These are phyloP conservation scores for Parsonsia alboflavescens DNA, from an alignment of 257 asterid genomes.

Conservation along the genomic window DNA sequence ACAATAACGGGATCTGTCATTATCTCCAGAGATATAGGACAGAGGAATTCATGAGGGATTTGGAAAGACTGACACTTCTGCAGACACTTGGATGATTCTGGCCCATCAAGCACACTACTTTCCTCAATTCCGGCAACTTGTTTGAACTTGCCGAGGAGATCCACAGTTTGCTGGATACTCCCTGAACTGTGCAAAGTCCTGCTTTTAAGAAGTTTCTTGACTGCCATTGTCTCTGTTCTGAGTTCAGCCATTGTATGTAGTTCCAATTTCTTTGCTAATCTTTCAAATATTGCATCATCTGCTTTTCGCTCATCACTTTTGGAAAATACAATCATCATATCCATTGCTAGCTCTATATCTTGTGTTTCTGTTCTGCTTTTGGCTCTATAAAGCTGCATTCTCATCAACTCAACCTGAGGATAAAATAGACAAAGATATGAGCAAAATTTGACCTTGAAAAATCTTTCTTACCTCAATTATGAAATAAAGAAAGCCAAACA, in stretches of 20 bases:
- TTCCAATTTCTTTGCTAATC: constrained; percentile 53
- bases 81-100: constrained; percentile 23
- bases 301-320: constrained; percentile 35
- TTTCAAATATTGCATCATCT: constrained; percentile 44
- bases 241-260: constrained; percentile 39
- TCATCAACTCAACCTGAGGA: constrained; percentile 55
- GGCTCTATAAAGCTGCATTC: constrained; percentile 49
- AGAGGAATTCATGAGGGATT: constrained; percentile 54
- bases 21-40: constrained; percentile 56
- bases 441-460: not conserved
- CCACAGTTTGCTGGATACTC: constrained; percentile 29
- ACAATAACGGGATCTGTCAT: constrained; percentile 64
- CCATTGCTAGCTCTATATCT: constrained; percentile 67
- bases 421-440: not conserved
- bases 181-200: constrained; percentile 19
- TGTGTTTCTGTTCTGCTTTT: constrained; percentile 48
- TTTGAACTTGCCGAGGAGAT: constrained; percentile 41
- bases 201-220: constrained; percentile 34
- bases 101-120: constrained; percentile 30
- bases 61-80: constrained; percentile 40
- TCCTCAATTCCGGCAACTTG: constrained; percentile 47
- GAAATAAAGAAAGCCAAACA: not conserved
- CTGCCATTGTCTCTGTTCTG: constrained; percentile 39
- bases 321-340: constrained; percentile 52
- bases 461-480: no score